Conservation (phyloP, 371 early-diverging fungal species). For the Smittium culicis region DNA sequence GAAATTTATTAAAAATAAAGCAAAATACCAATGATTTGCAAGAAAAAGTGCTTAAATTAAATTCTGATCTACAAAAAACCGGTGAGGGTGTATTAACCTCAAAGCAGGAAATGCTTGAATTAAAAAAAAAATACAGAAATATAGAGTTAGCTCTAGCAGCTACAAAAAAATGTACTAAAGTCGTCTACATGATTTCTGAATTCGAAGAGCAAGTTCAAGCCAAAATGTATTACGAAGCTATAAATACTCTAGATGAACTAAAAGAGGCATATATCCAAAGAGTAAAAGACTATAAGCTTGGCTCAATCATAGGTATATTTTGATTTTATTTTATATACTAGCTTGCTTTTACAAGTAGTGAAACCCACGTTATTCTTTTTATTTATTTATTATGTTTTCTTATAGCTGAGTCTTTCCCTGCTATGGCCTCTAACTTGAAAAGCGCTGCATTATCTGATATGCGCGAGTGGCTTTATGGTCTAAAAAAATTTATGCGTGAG, state of each 20-base stretch:
- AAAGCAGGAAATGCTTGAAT: conserved; percentile 79
- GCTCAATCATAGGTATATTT: conserved; percentile 5
- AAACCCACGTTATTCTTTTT: neutral
- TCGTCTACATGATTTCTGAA: conserved; percentile 75
- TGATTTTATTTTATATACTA: conserved; percentile 11
- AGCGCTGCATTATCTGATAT: conserved; percentile 70
- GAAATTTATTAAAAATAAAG: conserved; percentile 84
- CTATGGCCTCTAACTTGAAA: conserved; percentile 67
- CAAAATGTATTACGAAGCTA: conserved; percentile 77
- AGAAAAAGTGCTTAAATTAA: conserved; percentile 68
- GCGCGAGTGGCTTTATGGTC: conserved; percentile 79
- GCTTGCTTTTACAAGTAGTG: too few relatives aligned
- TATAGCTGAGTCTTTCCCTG: conserved; percentile 51
- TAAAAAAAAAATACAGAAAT: conserved; percentile 69
- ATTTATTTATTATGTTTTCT: neutral
- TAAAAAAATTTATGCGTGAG: conserved; percentile 62
- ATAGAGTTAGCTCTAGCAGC: conserved; percentile 73
- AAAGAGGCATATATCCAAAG: conserved; percentile 11
- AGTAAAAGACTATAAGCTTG: conserved; percentile 12
- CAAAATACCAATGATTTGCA: conserved; percentile 71
- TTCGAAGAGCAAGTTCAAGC: conserved; percentile 65
- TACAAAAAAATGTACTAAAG: conserved; percentile 66
- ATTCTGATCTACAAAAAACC: conserved; percentile 64
- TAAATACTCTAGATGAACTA: conserved; percentile 36
- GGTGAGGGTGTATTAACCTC: conserved; percentile 53